A percentile compares a stretch with the other conserved stretches of the same genome.
These are phyloP conservation scores for Lachnellula cervina DNA, from an alignment of 2,329 filamentous ascomycete species.

Conservation along the genomic window DNA sequence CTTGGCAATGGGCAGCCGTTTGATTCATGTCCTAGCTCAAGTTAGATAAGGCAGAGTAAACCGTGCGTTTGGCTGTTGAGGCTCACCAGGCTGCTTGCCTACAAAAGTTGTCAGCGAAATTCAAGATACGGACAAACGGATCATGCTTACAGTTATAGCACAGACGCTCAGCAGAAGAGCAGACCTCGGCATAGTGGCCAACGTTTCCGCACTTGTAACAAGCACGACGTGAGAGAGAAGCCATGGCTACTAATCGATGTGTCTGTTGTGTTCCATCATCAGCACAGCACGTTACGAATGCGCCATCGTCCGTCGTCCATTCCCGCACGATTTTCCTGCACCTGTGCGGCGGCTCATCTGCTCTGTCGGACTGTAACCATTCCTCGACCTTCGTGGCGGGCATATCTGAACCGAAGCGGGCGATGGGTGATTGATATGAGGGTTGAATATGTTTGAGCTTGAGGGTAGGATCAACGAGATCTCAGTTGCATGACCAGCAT, in stretches of 20 bases:
- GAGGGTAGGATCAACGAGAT: conserved; percentile 17
- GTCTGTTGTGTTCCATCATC: conserved; percentile 33
- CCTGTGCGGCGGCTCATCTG: conserved; percentile 31
- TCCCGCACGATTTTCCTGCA: conserved; percentile 31
- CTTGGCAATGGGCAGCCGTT: conserved; percentile 95
- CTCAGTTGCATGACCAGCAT: conserved; percentile 30
- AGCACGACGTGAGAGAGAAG: conserved; percentile 74
- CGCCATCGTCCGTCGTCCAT: conserved; percentile 29
- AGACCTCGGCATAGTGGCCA: conserved; percentile 81
- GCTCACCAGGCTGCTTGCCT: conserved; percentile 76
- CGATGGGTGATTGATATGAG: conserved; percentile 9
- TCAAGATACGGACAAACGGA: background rate
- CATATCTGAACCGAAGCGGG: conserved; percentile 16
- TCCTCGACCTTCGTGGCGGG: conserved; percentile 29
- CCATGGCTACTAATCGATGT: conserved; percentile 50
- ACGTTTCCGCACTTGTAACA: conserved; percentile 73
- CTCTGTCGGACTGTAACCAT: conserved; percentile 28
- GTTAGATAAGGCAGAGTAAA: background rate
- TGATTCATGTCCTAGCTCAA: conserved; percentile 72
- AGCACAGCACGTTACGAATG: conserved; percentile 35
- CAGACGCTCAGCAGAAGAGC: conserved; percentile 94
- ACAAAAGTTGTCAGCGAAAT: conserved; percentile 9
- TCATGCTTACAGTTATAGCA: conserved; percentile 90
- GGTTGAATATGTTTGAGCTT: conserved; percentile 15
- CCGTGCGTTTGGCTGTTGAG: conserved; percentile 10